A percentile compares a stretch with the other conserved stretches of the same genome.
Conservation (phyloP, 2,329 filamentous ascomycete genomes). For the Sporothrix luriei region DNA sequence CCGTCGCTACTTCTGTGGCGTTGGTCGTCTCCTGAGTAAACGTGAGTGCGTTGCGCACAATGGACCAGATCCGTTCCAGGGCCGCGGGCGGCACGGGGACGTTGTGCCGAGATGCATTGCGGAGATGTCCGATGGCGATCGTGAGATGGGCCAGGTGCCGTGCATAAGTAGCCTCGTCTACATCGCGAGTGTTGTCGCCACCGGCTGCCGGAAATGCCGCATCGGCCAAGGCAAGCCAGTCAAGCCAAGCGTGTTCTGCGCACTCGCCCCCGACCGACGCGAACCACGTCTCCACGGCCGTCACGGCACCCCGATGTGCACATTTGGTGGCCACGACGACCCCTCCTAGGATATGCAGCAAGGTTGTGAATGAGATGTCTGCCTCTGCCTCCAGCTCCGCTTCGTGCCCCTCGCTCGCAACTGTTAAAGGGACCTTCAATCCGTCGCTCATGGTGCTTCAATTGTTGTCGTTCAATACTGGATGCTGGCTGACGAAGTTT, state of each 20-base stretch:
- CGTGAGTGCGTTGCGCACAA: background rate
- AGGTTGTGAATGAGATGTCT: too few relatives aligned
- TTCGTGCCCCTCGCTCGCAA: too few relatives aligned
- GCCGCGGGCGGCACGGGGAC: background rate
- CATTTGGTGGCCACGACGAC: constrained; percentile 10
- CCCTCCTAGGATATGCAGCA: background rate
- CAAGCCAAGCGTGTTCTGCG: background rate
- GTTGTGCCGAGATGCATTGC: background rate
- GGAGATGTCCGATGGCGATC: background rate
- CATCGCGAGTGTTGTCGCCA: background rate
- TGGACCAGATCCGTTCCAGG: background rate
- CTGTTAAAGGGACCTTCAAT: too few relatives aligned
- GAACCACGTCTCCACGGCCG: background rate
- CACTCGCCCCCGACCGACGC: background rate
- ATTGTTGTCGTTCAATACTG: too few relatives aligned
- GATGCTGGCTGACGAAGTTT: too few relatives aligned
- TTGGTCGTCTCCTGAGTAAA: background rate
- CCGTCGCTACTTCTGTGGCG: background rate
- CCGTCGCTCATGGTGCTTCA: too few relatives aligned
- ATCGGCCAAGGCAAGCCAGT: background rate
- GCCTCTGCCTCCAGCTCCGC: too few relatives aligned
- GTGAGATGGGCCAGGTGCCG: background rate
- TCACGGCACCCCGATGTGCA: background rate
- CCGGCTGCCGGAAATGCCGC: background rate
- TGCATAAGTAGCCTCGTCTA: background rate